phyloP scores from a whole-genome alignment of 768 basidiomycete genomes.

The Rhodotorula kratochvilovae region DNA sequence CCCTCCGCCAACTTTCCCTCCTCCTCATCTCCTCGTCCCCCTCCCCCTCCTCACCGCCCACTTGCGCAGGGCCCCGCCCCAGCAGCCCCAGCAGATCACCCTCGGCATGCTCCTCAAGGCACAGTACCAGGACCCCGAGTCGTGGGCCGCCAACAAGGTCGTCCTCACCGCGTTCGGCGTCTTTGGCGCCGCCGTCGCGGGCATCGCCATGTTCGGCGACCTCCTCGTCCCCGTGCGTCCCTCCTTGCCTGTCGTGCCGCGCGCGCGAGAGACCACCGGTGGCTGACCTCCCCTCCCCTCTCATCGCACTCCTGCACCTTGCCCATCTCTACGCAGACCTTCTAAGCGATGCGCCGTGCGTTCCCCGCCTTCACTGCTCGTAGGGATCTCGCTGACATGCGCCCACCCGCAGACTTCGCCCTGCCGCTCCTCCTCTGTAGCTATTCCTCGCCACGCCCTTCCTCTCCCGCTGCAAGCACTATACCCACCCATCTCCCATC shows the following conservation, averaged over 20 bases:
- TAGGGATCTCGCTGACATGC: too few relatives aligned
- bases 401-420: background rate
- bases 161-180: conserved; percentile 19
- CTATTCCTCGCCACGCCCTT: background rate
- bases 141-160: conserved; percentile 31
- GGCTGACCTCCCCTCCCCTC: background rate
- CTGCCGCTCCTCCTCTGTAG: background rate
- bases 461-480: background rate
- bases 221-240: conserved; percentile 23
- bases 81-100: conserved; percentile 17
- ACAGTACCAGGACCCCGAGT: conserved; percentile 26
- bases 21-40: background rate
- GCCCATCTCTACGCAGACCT: background rate
- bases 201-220: conserved; percentile 27
- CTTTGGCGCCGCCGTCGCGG: conserved; percentile 28
- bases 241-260: too few relatives aligned
- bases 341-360: background rate
- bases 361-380: too few relatives aligned
- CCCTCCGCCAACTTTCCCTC: background rate
- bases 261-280: too few relatives aligned
- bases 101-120: conserved; percentile 9
- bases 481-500: background rate
- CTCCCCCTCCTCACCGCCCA: background rate
- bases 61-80: background rate
- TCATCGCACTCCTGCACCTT: background rate